Base-by-base conservation (phyloP, 805 yeast species). In the Debaryomyces prosopidis region DNA sequence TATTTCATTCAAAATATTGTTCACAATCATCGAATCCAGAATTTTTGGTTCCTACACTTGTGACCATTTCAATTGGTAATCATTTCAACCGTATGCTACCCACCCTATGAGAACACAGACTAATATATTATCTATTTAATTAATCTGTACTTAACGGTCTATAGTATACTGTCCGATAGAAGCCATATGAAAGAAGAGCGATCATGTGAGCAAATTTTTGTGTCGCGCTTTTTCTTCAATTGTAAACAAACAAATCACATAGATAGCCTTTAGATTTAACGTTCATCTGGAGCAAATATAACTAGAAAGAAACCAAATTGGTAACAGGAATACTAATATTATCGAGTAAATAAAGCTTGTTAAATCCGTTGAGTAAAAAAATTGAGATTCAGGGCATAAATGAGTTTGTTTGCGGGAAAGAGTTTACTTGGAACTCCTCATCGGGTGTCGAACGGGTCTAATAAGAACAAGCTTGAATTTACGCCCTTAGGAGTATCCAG, bases 401-500 rank as follows among this genome's bases (percentile, higher is more conserved):
- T 36, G 43, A 45, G 39, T n/a, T 52, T 54, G 52, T 50, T 54
- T 42, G 30, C 50, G 16, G 44, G 42, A 19, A 48, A 43, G 32
- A 50, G 43, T 26, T 38, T 54, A 26, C 42, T 54, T 19, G 50
- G 53, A 5, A 53, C 57, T 10, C 57, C 59, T 7, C 37, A 36
- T 16, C 42, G 46, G 31, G 40, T 27, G 7, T 15, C 27, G n/a
- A 38, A 27, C 19, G 6, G 40, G 34, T 14, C 27, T 14, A 4
- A 30, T 17, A 35, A 23, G 9, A 45, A 42, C 18, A 34, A 40
- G 10, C 47, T 43, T 32, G 58, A 54, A 30, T 54, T 54, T 36
- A 54, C 59, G 16, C 59, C 59, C 7, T 51, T 54, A 11, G 58
- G 58, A 5, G 34, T 14, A 9, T 30, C 33, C 2, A 37, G 36